These are phyloP conservation scores for Yamadazyma pseudoaaseri DNA, from an alignment of 1,139 yeast species.

Conservation along the genomic window DNA sequence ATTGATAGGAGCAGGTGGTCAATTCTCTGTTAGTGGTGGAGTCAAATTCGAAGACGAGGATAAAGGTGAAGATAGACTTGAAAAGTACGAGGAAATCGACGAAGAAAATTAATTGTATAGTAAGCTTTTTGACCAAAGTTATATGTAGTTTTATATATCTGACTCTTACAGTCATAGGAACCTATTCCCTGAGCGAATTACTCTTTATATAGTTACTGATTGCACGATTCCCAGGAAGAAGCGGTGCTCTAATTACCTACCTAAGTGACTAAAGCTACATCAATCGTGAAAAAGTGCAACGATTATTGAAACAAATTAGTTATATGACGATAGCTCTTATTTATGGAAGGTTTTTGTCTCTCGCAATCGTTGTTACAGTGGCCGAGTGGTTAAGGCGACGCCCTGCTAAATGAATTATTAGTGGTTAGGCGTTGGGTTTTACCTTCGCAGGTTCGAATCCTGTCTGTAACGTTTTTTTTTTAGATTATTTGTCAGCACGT, in stretches of 20 bases:
- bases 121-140: constrained; percentile 1
- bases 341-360: too few relatives aligned
- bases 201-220: too few relatives aligned
- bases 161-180: too few relatives aligned
- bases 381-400: constrained; percentile 68
- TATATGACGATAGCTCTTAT: too few relatives aligned
- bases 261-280: too few relatives aligned
- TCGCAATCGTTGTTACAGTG: constrained; percentile 48
- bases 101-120: constrained; percentile 10
- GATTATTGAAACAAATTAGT: too few relatives aligned
- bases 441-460: constrained; percentile 91
- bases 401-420: constrained; percentile 44
- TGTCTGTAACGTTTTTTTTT: constrained; percentile 70
- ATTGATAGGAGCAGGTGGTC: constrained; percentile 89
- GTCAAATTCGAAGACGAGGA: constrained; percentile 61
- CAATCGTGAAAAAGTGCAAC: too few relatives aligned
- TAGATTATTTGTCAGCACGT: constrained; percentile 7
- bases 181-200: too few relatives aligned
- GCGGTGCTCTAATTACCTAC: too few relatives aligned
- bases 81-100: constrained; percentile 46
- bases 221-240: too few relatives aligned
- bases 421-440: constrained; percentile 74
- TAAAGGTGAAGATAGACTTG: constrained; percentile 56
- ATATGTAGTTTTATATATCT: too few relatives aligned
- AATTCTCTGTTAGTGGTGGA: constrained; percentile 88